These are phyloP conservation scores for Kalmusia sp. DNA, from an alignment of 2,329 filamentous ascomycete species.

Conservation along the genomic window DNA sequence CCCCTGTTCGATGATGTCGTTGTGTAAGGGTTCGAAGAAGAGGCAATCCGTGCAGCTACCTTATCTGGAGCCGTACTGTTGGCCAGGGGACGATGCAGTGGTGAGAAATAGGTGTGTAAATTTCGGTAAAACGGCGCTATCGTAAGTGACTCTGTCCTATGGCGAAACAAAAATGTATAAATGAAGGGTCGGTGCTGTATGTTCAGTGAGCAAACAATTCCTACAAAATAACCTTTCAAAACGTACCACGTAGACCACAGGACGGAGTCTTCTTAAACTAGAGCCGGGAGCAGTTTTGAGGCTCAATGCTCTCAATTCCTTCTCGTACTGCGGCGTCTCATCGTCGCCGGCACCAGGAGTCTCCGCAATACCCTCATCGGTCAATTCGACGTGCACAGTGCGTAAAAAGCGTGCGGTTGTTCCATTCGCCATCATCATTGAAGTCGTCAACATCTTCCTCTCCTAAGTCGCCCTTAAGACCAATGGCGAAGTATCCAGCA, in stretches of 20 bases:
- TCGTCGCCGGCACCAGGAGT: conserved; percentile 25
- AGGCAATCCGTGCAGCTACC: conserved; percentile 52
- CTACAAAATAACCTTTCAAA: neutral
- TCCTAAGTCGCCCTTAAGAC: conserved; percentile 70
- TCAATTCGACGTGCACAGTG: conserved; percentile 71
- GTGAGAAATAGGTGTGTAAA: conserved; percentile 60
- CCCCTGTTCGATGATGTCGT: conserved; percentile 41
- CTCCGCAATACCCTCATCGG: conserved; percentile 46
- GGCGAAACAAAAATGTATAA: conserved; percentile 75
- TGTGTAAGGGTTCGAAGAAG: conserved; percentile 43
- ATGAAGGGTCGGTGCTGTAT: conserved; percentile 72
- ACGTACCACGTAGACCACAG: conserved; percentile 72
- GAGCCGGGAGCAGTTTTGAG: conserved; percentile 6
- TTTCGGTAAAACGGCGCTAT: conserved; percentile 55
- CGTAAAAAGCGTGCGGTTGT: conserved; percentile 66
- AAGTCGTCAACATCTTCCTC: conserved; percentile 57
- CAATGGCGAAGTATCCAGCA: conserved; percentile 69
- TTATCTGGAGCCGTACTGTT: conserved; percentile 50
- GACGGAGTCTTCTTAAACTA: conserved; percentile 59
- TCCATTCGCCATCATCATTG: conserved; percentile 42
- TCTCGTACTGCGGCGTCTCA: conserved; percentile 29
- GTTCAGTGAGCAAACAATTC: neutral
- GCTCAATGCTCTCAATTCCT: conserved; percentile 23
- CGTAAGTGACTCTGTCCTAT: conserved; percentile 62
- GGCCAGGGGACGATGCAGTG: conserved; percentile 54